These are phyloP conservation scores for Sphagnurus paluster DNA, from an alignment of 1,284 basidiomycete genomes.

Conservation along the genomic window DNA sequence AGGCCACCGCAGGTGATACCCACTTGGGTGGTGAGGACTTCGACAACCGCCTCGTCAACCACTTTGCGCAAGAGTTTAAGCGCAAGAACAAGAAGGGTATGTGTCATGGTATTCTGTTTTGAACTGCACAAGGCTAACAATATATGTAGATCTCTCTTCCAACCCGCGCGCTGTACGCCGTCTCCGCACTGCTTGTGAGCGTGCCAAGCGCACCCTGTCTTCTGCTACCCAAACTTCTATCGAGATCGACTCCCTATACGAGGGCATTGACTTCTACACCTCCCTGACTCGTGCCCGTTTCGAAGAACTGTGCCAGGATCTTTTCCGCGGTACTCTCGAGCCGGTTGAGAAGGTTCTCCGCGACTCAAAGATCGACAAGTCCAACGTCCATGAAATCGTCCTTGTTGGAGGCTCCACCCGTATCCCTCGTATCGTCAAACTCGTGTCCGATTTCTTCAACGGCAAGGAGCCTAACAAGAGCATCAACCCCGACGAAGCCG, in stretches of 20 bases:
- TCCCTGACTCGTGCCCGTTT: constrained; percentile 98
- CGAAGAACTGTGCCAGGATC: constrained; percentile 96
- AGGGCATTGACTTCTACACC: constrained; percentile 99
- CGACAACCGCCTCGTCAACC: constrained; percentile 97
- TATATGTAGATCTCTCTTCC: constrained; percentile 72
- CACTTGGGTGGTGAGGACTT: constrained; percentile 99
- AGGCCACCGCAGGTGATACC: constrained; percentile 98
- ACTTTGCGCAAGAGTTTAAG: constrained; percentile 99
- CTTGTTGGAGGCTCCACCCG: constrained; percentile 98
- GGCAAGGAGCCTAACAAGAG: constrained; percentile 95
- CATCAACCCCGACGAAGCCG: constrained; percentile 99
- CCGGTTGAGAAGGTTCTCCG: constrained; percentile 98
- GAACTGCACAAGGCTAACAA: constrained; percentile 1
- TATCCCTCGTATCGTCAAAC: constrained; percentile 97
- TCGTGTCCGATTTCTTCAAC: constrained; percentile 98
- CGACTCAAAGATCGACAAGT: constrained; percentile 98
- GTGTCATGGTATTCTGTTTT: constrained; percentile 20
- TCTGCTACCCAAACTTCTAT: constrained; percentile 97
- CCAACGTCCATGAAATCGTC: constrained; percentile 94
- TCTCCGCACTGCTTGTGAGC: constrained; percentile 97
- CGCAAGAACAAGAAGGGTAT: constrained; percentile 95
- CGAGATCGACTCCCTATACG: constrained; percentile 97
- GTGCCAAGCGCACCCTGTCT: constrained; percentile 98
- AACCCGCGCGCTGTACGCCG: constrained; percentile 97
- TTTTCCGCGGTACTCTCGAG: constrained; percentile 96